Conservation (phyloP, 768 basidiomycete species). For the Lepiota venenata region DNA sequence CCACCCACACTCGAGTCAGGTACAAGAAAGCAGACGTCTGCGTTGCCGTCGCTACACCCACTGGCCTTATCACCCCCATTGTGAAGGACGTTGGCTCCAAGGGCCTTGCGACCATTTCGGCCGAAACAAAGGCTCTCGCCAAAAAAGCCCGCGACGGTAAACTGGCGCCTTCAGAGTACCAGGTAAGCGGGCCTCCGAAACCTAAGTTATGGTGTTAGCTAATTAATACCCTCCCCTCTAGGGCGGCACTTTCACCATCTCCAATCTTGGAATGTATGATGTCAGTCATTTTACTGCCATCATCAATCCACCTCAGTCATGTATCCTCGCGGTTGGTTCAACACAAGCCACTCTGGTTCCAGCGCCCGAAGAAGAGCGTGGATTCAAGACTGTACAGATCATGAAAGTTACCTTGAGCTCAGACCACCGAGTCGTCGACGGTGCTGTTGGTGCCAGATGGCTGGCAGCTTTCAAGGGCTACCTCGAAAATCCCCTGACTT, state of each 20-base stretch:
- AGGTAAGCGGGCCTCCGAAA: conserved; percentile 45
- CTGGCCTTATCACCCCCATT: conserved; percentile 96
- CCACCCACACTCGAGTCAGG: conserved; percentile 31
- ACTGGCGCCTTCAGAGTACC: conserved; percentile 92
- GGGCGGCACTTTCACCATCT: conserved; percentile 99
- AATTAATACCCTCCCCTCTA: conserved; percentile 23
- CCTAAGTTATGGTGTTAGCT: background rate
- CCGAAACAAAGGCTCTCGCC: conserved; percentile 89
- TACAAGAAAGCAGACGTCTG: conserved; percentile 98
- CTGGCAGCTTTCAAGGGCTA: conserved; percentile 92
- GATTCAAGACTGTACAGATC: conserved; percentile 87
- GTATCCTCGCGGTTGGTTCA: conserved; percentile 93
- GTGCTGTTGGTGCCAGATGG: conserved; percentile 93
- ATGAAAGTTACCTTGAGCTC: conserved; percentile 97
- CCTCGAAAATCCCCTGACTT: conserved; percentile 94
- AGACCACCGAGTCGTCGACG: conserved; percentile 96
- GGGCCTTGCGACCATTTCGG: conserved; percentile 89
- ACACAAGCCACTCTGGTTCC: conserved; percentile 85
- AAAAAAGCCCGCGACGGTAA: conserved; percentile 97
- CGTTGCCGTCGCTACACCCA: conserved; percentile 94
- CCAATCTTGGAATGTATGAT: conserved; percentile 98
- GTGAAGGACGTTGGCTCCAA: conserved; percentile 91
- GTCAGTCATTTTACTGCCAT: conserved; percentile 97
- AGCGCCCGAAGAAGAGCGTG: conserved; percentile 86
- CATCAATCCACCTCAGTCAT: conserved; percentile 98